Evolutionary conservation across 352 stramenopile genomes (phyloP).

Genomic region (Phytophthora cactorum): DNA sequence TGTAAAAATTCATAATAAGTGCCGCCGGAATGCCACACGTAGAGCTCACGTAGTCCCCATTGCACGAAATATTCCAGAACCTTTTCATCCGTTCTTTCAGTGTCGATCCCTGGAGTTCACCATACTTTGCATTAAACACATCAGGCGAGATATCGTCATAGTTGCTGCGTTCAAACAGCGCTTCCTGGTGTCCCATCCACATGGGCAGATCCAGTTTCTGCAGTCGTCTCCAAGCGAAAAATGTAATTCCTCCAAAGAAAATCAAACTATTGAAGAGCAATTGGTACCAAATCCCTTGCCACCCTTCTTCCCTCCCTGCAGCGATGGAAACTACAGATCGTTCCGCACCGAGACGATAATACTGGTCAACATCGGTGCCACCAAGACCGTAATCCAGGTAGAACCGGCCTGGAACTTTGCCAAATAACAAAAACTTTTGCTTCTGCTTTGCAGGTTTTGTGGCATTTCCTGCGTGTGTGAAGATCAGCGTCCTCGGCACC

Average conservation of each 20-base stretch:
- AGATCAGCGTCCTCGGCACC: constrained; percentile 44
- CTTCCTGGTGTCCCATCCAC: constrained; percentile 61
- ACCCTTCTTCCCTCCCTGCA: constrained; percentile 48
- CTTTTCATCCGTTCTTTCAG: constrained; percentile 49
- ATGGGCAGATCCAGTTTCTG: constrained; percentile 64
- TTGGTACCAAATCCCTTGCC: constrained; percentile 74
- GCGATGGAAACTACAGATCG: constrained; percentile 66
- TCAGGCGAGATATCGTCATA: constrained; percentile 58
- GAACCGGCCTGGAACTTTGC: constrained; percentile 46
- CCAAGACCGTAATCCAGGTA: constrained; percentile 64
- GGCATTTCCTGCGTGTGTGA: constrained; percentile 37
- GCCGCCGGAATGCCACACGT: constrained; percentile 74
- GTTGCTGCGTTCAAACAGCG: constrained; percentile 80
- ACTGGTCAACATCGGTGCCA: constrained; percentile 36
- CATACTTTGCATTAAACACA: constrained; percentile 56
- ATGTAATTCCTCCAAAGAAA: constrained; percentile 54
- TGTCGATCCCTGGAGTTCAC: constrained; percentile 46
- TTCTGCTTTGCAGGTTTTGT: constrained; percentile 27
- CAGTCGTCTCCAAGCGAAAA: constrained; percentile 71
- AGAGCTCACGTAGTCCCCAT: constrained; percentile 64
- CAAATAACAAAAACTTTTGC: constrained; percentile 53
- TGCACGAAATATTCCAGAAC: constrained; percentile 55
- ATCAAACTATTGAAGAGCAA: constrained; percentile 66
- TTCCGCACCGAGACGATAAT: constrained; percentile 54
- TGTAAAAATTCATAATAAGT: constrained; percentile 68